Evolutionary conservation across 306 rosid species (phyloP), one percentile per base, ranked within the genome.

Genomic region (Luffa aegyptiaca): DNA sequence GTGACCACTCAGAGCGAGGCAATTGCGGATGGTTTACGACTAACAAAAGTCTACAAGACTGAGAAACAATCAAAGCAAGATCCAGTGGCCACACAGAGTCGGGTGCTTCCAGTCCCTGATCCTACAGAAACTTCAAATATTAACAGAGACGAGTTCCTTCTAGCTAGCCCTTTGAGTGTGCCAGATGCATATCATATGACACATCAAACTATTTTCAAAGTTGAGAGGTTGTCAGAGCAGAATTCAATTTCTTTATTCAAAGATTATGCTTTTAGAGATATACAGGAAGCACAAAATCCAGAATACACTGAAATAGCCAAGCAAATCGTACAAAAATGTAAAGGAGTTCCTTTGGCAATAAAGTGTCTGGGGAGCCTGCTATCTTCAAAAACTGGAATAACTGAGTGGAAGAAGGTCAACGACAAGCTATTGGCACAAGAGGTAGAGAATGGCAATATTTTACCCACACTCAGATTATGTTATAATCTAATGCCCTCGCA

Each of bases 401-500:
- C 37, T 11, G 37, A 58, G 37, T 77, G 80, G 80, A 26, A 10
- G 11, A 21, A 11, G 8, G 13, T 56, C 18, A 20, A 26, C 8
- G 21, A 58, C 20, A 77, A 57, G 51, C 14, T 53, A 36, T 11
- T 2, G 33, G 18, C 10, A n/a, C 48, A 39, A 44, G 12, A 77
- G 35, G 12, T 58, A 58, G 39, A 77, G 36, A 42, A 41, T 12
- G 26, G 21, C 17, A 5, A 52, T 16, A 56, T 55, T 56, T 56
- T 76, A 35, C n/a, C 9, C 2, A 13, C 8, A 41, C 69, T 77
- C 39, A 56, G 37, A 58, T 12, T 77, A n/a, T 53, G 80, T 41
- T 77, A 77, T 44, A 20, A 77, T 77, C 69, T 58, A 58, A 77
- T 77, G 80, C 80, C 80, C 16, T 77, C 69, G 12, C 10, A 37